Conservation (phyloP, 2,329 filamentous ascomycete species). For the Acrocalymma vagum region DNA sequence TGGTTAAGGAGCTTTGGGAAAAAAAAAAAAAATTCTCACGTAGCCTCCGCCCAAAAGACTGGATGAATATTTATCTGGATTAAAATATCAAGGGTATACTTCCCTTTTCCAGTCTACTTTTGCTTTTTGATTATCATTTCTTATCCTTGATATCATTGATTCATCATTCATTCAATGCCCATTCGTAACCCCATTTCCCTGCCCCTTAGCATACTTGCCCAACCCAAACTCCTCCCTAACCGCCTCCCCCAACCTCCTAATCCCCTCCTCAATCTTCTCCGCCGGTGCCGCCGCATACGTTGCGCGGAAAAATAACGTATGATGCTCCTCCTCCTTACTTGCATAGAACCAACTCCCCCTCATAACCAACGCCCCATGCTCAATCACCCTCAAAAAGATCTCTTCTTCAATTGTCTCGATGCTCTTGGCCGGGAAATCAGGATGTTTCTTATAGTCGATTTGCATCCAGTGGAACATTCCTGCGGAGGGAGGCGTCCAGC, state of each 20-base stretch:
- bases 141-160: too few relatives aligned
- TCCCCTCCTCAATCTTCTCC: slow-evolving; percentile 60
- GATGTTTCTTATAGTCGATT: slow-evolving; percentile 73
- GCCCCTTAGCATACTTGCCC: slow-evolving; percentile 21
- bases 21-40: too few relatives aligned
- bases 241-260: slow-evolving; percentile 74
- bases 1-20: too few relatives aligned
- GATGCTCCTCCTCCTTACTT: slow-evolving; percentile 65
- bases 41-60: too few relatives aligned
- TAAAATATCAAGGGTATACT: too few relatives aligned
- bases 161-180: too few relatives aligned
- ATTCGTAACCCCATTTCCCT: too few relatives aligned
- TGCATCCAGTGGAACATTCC: slow-evolving; percentile 96
- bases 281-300: slow-evolving; percentile 83
- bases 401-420: slow-evolving; percentile 79
- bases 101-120: too few relatives aligned
- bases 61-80: too few relatives aligned
- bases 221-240: slow-evolving; percentile 69
- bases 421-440: slow-evolving; percentile 58
- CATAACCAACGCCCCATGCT: slow-evolving; percentile 80
- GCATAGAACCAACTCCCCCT: slow-evolving; percentile 92
- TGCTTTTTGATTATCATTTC: too few relatives aligned
- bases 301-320: slow-evolving; percentile 84
- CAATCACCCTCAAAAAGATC: slow-evolving; percentile 81
- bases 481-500: slow-evolving; percentile 80